Evolutionary conservation across 1,284 basidiomycete species (phyloP), one percentile per base, ranked within the genome.

Genomic region (Crucibulum cyathiforme): DNA sequence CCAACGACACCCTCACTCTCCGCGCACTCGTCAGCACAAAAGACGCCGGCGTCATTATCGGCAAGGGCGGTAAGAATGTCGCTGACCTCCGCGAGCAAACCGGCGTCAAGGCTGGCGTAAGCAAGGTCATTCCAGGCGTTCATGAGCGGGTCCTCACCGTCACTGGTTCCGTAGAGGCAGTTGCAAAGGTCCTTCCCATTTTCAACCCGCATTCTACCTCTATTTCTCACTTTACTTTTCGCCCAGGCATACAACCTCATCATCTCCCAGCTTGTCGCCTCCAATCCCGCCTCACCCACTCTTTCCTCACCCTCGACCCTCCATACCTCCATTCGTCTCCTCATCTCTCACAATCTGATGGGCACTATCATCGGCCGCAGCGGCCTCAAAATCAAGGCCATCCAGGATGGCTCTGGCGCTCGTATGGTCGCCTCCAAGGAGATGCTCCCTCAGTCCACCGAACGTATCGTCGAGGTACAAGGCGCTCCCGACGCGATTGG

Each of bases 341-440:
- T 99, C 71, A 95, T 99, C 75, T 98, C 96, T 56, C 96, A 99
- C 83, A 97, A 98, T 77, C 88, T 98, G 67, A 99, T 99, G 98
- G 98, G 98, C 57, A 97, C 96, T 58, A 95, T 99, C 78, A 99
- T 99, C 70, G 98, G 98, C 67, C 94, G 97, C 70, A 92, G 83
- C 61, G 98, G 98, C 65, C 89, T 94, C 76, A 99, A 98, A 88
- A 99, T 99, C 80, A 99, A 99, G 83, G 95, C 96, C 76, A 99
- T 99, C 76, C 98, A 99, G 76, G 98, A 99, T 78, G 85, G 89
- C 54, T 98, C 96, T 54, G 98, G 98, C 58, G 96, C 96, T 24
- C 90, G 97, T 59, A 96, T 99, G 90, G 94, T 98, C 59, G 98
- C 98, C 19, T 95, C 94, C 65, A 98, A 99, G 80, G 94, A 98